phyloP scores from a whole-genome alignment of 352 stramenopile species.

The Globisporangium apiculatum region DNA sequence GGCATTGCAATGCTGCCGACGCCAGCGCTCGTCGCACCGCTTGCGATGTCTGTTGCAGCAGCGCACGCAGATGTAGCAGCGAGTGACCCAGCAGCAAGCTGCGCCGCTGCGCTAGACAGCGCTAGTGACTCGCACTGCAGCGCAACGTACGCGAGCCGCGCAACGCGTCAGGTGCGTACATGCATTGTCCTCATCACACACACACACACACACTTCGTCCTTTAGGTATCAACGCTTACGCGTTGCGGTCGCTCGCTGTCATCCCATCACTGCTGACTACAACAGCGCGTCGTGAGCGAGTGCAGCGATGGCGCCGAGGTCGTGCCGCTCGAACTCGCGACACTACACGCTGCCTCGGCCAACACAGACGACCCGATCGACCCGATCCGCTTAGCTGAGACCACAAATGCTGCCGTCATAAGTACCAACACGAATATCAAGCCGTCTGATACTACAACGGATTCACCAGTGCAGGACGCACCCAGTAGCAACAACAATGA shows the following conservation, averaged over 20 bases:
- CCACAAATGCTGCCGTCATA: neutral
- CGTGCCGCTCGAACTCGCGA: conserved; percentile 5
- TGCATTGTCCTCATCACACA: too few relatives aligned
- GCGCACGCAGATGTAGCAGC: neutral
- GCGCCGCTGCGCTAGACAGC: neutral
- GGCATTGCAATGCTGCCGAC: conserved; percentile 13
- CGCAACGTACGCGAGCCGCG: neutral
- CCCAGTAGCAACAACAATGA: neutral
- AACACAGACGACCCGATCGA: neutral
- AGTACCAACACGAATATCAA: neutral
- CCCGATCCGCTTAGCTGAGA: neutral
- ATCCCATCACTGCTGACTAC: neutral
- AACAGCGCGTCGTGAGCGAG: conserved; percentile 6
- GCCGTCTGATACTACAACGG: neutral
- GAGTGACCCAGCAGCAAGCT: neutral
- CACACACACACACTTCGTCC: neutral
- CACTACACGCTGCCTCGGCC: neutral
- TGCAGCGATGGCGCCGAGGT: neutral
- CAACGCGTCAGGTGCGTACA: too few relatives aligned
- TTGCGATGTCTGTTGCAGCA: neutral
- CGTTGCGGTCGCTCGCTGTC: neutral
- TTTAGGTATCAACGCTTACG: neutral
- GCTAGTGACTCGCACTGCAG: neutral
- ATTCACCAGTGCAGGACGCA: too few relatives aligned
- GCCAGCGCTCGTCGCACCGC: neutral